phyloP scores from a whole-genome alignment of 768 basidiomycete species.

The Boletus fagicola region DNA sequence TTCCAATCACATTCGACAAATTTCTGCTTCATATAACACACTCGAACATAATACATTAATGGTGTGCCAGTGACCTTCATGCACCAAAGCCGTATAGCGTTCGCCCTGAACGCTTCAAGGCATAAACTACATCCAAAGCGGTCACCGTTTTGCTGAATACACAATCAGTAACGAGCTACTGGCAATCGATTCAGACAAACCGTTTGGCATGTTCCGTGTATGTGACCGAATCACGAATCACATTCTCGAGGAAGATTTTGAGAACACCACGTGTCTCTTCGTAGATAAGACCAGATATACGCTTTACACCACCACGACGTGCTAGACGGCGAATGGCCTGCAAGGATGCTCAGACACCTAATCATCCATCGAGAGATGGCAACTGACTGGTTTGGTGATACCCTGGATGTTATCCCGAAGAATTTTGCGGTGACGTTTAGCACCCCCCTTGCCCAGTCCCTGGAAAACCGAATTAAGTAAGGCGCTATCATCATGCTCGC shows the following conservation, averaged over 20 bases:
- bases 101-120: constrained; percentile 67
- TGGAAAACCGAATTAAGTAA: constrained; percentile 18
- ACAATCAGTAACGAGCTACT: constrained; percentile 1
- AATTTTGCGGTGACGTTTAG: constrained; percentile 83
- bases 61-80: constrained; percentile 23
- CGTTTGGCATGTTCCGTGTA: constrained; percentile 93
- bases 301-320: constrained; percentile 88
- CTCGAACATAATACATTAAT: constrained; percentile 8
- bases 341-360: not conserved
- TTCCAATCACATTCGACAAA: not conserved
- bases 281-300: constrained; percentile 81
- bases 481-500: not conserved
- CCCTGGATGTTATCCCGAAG: constrained; percentile 73
- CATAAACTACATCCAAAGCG: constrained; percentile 82
- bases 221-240: constrained; percentile 84
- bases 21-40: not conserved
- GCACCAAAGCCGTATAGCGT: constrained; percentile 83
- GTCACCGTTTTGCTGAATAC: constrained; percentile 65
- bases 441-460: constrained; percentile 85
- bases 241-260: constrained; percentile 82
- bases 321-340: constrained; percentile 70
- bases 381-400: constrained; percentile 27
- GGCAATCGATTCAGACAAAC: constrained; percentile 10
- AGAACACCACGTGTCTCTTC: constrained; percentile 90
- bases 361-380: not conserved